Evolutionary conservation across 805 yeast species (phyloP).

Genomic region (Lipomyces orientalis): DNA sequence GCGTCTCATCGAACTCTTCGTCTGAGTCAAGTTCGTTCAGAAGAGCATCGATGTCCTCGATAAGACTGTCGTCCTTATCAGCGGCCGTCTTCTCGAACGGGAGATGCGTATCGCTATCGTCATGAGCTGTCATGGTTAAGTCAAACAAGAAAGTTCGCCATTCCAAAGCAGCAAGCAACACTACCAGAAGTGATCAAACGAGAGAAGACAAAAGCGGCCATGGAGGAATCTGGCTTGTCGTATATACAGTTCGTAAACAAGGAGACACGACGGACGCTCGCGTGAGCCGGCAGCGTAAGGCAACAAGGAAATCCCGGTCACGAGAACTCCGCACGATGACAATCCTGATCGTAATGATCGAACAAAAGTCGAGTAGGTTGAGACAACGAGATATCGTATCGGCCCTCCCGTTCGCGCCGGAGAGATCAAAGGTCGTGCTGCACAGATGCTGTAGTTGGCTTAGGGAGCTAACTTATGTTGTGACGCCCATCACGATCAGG

Average conservation of each 20-base stretch:
- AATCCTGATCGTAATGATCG: not conserved
- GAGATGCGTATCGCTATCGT: not conserved
- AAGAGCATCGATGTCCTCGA: conserved; percentile 63
- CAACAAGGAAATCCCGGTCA: not conserved
- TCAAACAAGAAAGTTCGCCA: not conserved
- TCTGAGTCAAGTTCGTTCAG: conserved; percentile 71
- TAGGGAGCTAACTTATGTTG: too few relatives aligned
- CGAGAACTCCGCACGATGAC: not conserved
- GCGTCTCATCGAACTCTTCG: conserved; percentile 52
- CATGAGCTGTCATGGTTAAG: not conserved
- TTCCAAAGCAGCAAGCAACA: not conserved
- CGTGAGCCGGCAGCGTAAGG: not conserved
- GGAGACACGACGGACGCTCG: not conserved
- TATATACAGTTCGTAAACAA: not conserved
- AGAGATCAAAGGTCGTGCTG: not conserved
- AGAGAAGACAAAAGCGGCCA: not conserved
- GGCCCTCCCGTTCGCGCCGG: not conserved
- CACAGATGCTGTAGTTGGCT: too few relatives aligned
- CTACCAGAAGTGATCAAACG: not conserved
- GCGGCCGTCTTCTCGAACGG: conserved; percentile 45
- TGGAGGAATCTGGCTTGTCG: not conserved
- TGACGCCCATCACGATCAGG: not conserved
- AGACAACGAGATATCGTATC: not conserved
- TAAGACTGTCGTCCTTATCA: conserved; percentile 63
- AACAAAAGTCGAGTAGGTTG: not conserved